These are phyloP conservation scores for Cyamopsis tetragonoloba DNA, from an alignment of 306 rosid genomes.

Conservation along the genomic window DNA sequence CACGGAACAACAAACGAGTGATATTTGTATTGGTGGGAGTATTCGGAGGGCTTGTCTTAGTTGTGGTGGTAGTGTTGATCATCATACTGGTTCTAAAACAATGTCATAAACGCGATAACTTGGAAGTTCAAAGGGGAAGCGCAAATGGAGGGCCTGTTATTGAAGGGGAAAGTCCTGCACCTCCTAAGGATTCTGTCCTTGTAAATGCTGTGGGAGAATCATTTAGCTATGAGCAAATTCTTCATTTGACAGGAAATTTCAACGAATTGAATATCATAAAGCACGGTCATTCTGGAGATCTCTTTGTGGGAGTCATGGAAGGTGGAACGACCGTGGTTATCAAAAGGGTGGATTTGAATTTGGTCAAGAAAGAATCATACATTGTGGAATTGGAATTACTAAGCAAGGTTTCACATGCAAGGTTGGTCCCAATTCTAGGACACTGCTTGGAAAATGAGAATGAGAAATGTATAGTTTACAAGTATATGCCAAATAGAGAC, in stretches of 20 bases:
- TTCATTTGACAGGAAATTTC: slow-evolving; percentile 54
- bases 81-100: slow-evolving; percentile 44
- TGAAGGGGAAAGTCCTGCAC: slow-evolving; percentile 44
- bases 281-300: slow-evolving; percentile 89
- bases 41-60: slow-evolving; percentile 76
- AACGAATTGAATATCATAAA: slow-evolving; percentile 65
- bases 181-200: slow-evolving; percentile 43
- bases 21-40: slow-evolving; percentile 60
- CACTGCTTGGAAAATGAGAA: slow-evolving; percentile 78
- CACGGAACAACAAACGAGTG: slow-evolving; percentile 39
- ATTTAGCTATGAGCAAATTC: slow-evolving; percentile 63
- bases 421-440: slow-evolving; percentile 82
- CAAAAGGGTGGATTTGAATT: slow-evolving; percentile 59
- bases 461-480: slow-evolving; percentile 76
- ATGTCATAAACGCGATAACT: slow-evolving; percentile 28
- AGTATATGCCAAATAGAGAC: slow-evolving; percentile 81
- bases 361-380: slow-evolving; percentile 51
- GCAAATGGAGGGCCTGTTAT: slow-evolving; percentile 48
- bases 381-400: slow-evolving; percentile 57
- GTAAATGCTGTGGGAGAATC: slow-evolving; percentile 55
- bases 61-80: slow-evolving; percentile 51
- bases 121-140: slow-evolving; percentile 37
- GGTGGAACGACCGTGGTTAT: slow-evolving; percentile 63
- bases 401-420: slow-evolving; percentile 67
- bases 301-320: slow-evolving; percentile 54